phyloP scores from a whole-genome alignment of 768 basidiomycete genomes.

The Phlegmacium glaucopus region DNA sequence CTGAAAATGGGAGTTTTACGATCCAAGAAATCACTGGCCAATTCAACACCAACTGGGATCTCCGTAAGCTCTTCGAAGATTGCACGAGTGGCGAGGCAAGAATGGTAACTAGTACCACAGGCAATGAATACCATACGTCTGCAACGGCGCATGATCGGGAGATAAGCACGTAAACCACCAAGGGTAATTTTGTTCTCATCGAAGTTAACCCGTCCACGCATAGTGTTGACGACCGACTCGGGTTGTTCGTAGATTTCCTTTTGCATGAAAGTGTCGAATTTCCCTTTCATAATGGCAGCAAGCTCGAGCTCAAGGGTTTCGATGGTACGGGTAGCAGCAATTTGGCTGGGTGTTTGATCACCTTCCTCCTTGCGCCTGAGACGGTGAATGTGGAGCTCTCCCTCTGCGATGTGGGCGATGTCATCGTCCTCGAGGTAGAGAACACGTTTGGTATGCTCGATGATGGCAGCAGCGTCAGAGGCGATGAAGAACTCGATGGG shows the following conservation, averaged over 20 bases:
- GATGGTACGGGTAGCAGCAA: constrained; percentile 83
- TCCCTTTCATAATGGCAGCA: constrained; percentile 99
- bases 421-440: constrained; percentile 99
- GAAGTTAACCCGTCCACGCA: constrained; percentile 99
- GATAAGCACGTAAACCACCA: constrained; percentile 92
- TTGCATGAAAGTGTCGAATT: constrained; percentile 99
- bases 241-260: constrained; percentile 99
- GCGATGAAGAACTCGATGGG: constrained; percentile 99
- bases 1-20: constrained; percentile 99
- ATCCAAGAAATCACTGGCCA: constrained; percentile 98
- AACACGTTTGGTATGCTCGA: constrained; percentile 99
- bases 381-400: constrained; percentile 98
- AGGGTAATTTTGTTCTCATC: constrained; percentile 89
- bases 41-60: constrained; percentile 95
- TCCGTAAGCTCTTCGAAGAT: constrained; percentile 99
- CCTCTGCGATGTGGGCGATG: constrained; percentile 95
- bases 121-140: constrained; percentile 95
- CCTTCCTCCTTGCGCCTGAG: constrained; percentile 86
- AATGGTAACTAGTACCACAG: constrained; percentile 99
- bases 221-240: constrained; percentile 99
- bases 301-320: constrained; percentile 98
- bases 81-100: constrained; percentile 91
- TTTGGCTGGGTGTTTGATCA: constrained; percentile 52
- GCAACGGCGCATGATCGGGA: constrained; percentile 93
- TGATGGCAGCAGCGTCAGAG: constrained; percentile 92